Conservation (phyloP, 306 rosid genomes). For the Erythrophleum fordii region DNA sequence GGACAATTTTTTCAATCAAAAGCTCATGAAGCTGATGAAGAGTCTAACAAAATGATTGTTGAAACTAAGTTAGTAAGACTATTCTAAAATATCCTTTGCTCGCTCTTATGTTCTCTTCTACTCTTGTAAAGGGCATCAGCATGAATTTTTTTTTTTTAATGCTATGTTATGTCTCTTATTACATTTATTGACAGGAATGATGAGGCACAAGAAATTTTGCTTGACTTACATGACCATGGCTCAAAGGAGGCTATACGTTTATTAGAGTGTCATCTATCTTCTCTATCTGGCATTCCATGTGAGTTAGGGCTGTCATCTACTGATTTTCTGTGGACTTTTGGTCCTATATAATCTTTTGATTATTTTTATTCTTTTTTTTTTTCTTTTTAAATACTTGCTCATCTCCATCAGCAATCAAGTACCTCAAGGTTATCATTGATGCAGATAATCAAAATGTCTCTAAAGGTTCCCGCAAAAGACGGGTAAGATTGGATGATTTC, state of each 20-base stretch:
- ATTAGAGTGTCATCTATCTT: slow-evolving; percentile 70
- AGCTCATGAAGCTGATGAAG: slow-evolving; percentile 76
- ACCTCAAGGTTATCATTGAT: slow-evolving; percentile 73
- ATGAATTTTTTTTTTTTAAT: slow-evolving; percentile 19
- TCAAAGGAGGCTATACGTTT: slow-evolving; percentile 60
- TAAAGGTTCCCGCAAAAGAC: slow-evolving; percentile 58
- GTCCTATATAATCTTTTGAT: slow-evolving; percentile 9
- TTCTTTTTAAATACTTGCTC: slow-evolving; percentile 8
- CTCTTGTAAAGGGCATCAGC: neutral
- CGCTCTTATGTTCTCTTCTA: neutral
- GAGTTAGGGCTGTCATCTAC: slow-evolving; percentile 30
- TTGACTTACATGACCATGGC: slow-evolving; percentile 66
- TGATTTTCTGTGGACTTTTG: slow-evolving; percentile 5
- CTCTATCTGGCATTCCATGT: slow-evolving; percentile 74
- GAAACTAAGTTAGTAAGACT: slow-evolving; percentile 57
- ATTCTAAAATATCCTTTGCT: slow-evolving; percentile 9
- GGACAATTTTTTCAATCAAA: slow-evolving; percentile 60
- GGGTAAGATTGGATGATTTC: slow-evolving; percentile 49
- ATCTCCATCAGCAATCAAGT: slow-evolving; percentile 61
- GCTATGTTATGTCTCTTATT: slow-evolving; percentile 25
- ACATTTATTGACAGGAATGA: slow-evolving; percentile 47
- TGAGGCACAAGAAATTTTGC: slow-evolving; percentile 57
- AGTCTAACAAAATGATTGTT: slow-evolving; percentile 67
- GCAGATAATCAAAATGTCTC: slow-evolving; percentile 52
- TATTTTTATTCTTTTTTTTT: neutral